A percentile compares a stretch with the other conserved stretches of the same genome.
phyloP scores from a whole-genome alignment of 1,284 basidiomycete genomes.

The Boletus holoroseus region DNA sequence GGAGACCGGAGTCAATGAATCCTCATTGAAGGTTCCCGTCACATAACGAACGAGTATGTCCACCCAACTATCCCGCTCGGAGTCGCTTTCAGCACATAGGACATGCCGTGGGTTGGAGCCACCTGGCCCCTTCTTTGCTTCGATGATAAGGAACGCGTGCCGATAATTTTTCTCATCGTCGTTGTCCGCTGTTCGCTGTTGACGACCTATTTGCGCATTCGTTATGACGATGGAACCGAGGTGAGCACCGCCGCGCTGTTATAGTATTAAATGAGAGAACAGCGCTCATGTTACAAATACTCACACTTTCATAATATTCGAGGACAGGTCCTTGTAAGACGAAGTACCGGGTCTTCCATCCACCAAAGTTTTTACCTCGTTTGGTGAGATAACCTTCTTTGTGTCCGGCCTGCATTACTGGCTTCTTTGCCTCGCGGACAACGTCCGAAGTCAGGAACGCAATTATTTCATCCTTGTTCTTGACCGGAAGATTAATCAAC shows the following conservation, averaged over 20 bases:
- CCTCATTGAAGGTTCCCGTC: conserved; percentile 66
- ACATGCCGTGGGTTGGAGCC: conserved; percentile 81
- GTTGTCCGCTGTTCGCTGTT: conserved; percentile 40
- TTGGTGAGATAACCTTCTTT: conserved; percentile 97
- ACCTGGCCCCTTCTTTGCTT: conserved; percentile 67
- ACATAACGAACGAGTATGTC: conserved; percentile 86
- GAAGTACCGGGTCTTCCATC: conserved; percentile 95
- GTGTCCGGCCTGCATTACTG: conserved; percentile 74
- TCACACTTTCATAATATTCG: conserved; percentile 91
- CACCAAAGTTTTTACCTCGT: conserved; percentile 93
- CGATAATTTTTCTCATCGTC: conserved; percentile 92
- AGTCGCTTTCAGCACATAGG: conserved; percentile 92
- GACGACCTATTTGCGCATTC: conserved; percentile 75
- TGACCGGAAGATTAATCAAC: conserved; percentile 78
- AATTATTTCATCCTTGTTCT: conserved; percentile 86
- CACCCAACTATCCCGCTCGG: conserved; percentile 91
- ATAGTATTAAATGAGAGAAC: conserved; percentile 16
- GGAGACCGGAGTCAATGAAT: conserved; percentile 35
- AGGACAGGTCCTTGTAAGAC: conserved; percentile 82
- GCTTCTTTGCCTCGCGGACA: conserved; percentile 65
- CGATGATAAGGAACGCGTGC: conserved; percentile 96
- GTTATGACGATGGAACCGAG: conserved; percentile 84
- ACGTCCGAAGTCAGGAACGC: conserved; percentile 91
- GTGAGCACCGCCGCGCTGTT: conserved; percentile 81
- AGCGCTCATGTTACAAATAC: conserved; percentile 33